Evolutionary conservation across 192 early-diverging fungal genomes (phyloP).

Genomic region (Coemansia sp.): DNA sequence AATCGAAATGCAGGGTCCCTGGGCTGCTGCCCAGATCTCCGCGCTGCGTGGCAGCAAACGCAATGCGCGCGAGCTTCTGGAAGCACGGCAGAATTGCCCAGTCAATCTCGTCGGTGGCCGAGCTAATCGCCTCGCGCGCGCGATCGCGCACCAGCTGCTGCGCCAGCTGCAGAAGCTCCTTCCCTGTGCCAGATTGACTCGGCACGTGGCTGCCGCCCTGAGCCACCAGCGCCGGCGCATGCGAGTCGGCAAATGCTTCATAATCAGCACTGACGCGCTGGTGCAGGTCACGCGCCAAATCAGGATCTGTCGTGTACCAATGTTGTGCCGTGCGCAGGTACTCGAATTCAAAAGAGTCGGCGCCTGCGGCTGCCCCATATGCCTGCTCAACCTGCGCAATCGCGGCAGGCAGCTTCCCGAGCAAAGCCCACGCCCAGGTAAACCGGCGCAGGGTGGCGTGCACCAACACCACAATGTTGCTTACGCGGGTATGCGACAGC

Average conservation of each 20-base stretch:
- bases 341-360: constrained; percentile 31
- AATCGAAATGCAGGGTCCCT: constrained; percentile 2
- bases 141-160: constrained; percentile 30
- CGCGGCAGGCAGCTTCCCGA: constrained; percentile 26
- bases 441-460: constrained; percentile 27
- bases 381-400: constrained; percentile 7
- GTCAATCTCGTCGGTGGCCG: constrained; percentile 18
- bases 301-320: constrained; percentile 8
- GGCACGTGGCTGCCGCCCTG: constrained; percentile 20
- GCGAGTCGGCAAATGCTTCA: constrained; percentile 11
- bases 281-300: not conserved
- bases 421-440: constrained; percentile 15
- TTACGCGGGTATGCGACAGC: constrained; percentile 21
- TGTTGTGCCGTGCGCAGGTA: constrained; percentile 19
- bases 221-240: constrained; percentile 10
- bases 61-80: constrained; percentile 32
- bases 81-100: constrained; percentile 41
- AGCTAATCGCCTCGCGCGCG: constrained; percentile 10
- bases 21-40: constrained; percentile 14
- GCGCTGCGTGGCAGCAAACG: constrained; percentile 6
- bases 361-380: not conserved
- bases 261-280: constrained; percentile 17
- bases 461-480: constrained; percentile 5
- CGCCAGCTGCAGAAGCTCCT: constrained; percentile 36
- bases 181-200: not conserved